Percentiles rank a stretch among this genome's conserved stretches.
These are phyloP conservation scores for Pneumocystis wakefieldiae DNA, from an alignment of 1,139 yeast genomes.

Conservation along the genomic window DNA sequence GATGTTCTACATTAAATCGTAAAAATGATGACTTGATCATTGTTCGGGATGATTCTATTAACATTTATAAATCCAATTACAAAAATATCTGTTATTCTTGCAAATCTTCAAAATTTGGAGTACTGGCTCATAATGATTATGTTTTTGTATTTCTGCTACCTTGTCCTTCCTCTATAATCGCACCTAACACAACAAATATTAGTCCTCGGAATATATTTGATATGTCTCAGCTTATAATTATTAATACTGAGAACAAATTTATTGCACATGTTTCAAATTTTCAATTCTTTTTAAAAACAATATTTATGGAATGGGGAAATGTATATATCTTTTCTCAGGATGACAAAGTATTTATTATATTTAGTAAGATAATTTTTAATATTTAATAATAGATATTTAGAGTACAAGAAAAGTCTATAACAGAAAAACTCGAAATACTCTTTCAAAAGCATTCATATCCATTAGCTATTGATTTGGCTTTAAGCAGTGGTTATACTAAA, in stretches of 20 bases:
- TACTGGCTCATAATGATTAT: constrained; percentile 37
- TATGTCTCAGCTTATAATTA: constrained; percentile 39
- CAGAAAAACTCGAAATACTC: constrained; percentile 55
- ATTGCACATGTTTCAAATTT: constrained; percentile 57
- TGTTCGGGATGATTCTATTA: constrained; percentile 37
- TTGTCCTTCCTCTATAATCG: constrained; percentile 6
- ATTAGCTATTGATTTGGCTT: constrained; percentile 59
- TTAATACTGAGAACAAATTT: constrained; percentile 56
- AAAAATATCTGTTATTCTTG: constrained; percentile 45
- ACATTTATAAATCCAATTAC: constrained; percentile 40
- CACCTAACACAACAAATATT: constrained; percentile 7
- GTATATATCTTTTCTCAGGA: constrained; percentile 54
- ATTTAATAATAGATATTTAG: constrained; percentile 26
- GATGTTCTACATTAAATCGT: constrained; percentile 41
- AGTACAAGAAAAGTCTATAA: constrained; percentile 49
- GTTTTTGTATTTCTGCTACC: constrained; percentile 40
- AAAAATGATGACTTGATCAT: constrained; percentile 34
- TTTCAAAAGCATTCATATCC: constrained; percentile 56
- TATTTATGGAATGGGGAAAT: constrained; percentile 42
- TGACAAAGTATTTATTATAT: constrained; percentile 37
- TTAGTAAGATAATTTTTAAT: neutral
- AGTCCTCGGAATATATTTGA: constrained; percentile 16
- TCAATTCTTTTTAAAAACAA: constrained; percentile 44
- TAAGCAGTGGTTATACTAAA: constrained; percentile 29
- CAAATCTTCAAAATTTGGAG: constrained; percentile 42